Evolutionary conservation across 2,329 filamentous ascomycete genomes (phyloP).

Genomic region (Paecilomyces dactylethromorphus): DNA sequence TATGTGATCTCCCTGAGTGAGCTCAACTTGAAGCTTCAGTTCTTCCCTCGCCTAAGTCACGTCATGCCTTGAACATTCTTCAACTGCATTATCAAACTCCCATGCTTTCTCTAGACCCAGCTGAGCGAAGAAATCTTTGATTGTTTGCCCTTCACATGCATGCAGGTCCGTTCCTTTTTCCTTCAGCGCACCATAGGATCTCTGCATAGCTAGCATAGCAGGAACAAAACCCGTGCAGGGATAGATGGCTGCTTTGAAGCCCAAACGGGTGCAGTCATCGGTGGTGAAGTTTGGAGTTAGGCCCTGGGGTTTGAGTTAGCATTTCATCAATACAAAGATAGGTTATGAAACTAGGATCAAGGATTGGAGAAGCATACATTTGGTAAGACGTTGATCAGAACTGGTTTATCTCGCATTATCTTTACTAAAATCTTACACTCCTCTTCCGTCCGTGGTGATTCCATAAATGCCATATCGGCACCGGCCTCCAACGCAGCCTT

Average conservation of each 20-base stretch:
- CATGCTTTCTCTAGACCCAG: constrained; percentile 2
- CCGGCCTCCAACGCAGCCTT: constrained; percentile 38
- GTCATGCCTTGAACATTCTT: background rate
- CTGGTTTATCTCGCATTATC: background rate
- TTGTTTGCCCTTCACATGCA: constrained; percentile 2
- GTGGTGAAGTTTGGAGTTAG: constrained; percentile 4
- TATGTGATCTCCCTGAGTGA: too few species aligned
- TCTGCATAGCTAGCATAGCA: constrained; percentile 5
- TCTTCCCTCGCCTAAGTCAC: background rate
- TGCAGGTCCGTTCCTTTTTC: constrained; percentile 3
- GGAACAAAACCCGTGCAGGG: constrained; percentile 5
- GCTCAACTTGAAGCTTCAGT: background rate
- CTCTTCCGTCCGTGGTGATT: constrained; percentile 15
- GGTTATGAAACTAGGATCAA: background rate
- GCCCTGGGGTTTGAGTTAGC: background rate
- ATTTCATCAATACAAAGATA: background rate
- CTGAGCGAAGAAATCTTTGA: constrained; percentile 5
- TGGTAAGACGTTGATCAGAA: constrained; percentile 1
- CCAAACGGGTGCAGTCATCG: constrained; percentile 3
- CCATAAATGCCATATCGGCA: constrained; percentile 11
- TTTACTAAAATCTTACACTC: background rate
- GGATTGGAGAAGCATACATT: background rate
- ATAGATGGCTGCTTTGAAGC: constrained; percentile 5
- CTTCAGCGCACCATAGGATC: constrained; percentile 3
- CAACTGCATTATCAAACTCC: constrained; percentile 1